Base-by-base conservation (phyloP, 768 basidiomycete species). In the Mycena vitilis region DNA sequence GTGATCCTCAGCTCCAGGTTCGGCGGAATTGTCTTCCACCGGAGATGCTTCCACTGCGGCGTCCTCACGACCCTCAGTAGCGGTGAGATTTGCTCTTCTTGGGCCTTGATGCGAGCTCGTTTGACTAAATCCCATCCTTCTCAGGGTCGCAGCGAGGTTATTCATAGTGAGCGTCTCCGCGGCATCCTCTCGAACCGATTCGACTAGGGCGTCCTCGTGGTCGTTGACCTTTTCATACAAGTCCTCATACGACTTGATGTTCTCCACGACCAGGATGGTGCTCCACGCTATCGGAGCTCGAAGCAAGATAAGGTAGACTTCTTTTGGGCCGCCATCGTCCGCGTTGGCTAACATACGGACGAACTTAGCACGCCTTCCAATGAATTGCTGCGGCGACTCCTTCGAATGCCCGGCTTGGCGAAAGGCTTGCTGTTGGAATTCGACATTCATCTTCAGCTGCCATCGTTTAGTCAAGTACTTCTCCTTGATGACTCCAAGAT, bases 211-310 rank as follows among this genome's bases (percentile, higher is more conserved):
- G 23, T 25, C 38, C 6, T n/a, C 38, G 15, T 58, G 56, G 4
- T 60, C 59, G n/a, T 60, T 48, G 4, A 60, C n/a, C 34, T n/a
- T 8, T 3, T 34, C 34, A 18, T 60, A 48, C n/a, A 60, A 36
- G 5, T 55, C 54, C 20, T 55, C 54, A 2, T 34, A 36, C 30
- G 59, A 37, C 11, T 23, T n/a, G 18, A 60, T n/a, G 7, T 60
- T 49, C 7, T 48, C 59, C 2, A 23, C 6, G 9, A 49, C 47
- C 1, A 60, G 20, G 36, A 38, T 37, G 0, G 45, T 36, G 20
- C 47, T 38, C 47, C 59, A 48, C 1, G 20, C 12, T 15, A 60
- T 60, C 30, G 42, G 57, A 23, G 57, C 57, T 22, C 45, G 49
- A 18, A 5, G 1, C 59, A 60, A 49, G 5, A 60, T 20, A 11